Base-by-base conservation (phyloP, 495 filamentous ascomycete genomes). In the Halenospora varia region DNA sequence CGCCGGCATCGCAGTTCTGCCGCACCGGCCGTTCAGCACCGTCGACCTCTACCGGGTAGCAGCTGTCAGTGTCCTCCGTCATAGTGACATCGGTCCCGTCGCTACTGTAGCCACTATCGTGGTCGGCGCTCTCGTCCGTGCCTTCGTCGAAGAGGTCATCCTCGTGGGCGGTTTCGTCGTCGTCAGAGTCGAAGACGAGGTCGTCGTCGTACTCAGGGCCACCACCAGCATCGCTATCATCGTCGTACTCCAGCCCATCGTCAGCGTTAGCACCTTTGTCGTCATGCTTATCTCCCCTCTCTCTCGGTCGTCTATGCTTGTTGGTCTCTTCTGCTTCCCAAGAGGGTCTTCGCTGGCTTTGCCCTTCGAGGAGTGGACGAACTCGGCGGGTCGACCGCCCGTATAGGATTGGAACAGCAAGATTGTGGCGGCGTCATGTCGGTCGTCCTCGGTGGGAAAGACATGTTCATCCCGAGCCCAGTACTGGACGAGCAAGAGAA, bases 381-480 rank as follows among this genome's bases (percentile, higher is more conserved):
- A 51, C 59, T 56, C 59, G 25, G 53, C 58, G 6, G 48, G 53
- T 40, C 53, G 53, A 50, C 49, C 23, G 45, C 57, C 57, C 6
- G 47, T 63, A 29, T 60, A 63, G 29, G 61, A n/a, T 56, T 60
- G 35, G 44, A 63, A 60, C 4, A 63, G 51, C 44, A 57, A 56
- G 3, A 61, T 52, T 1, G 42, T 56, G 17, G 52, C 52, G 19
- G 61, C 29, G 41, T 63, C 35, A n/a, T 42, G 41, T 6, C 57
- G 57, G 40, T 63, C 51, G 52, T 61, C 52, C 48, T 63, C 52
- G 40, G 52, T 63, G 1, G 18, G 57, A 22, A 51, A 63, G 46
- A 63, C 17, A 15, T 45, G 56, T 44, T 60, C 25, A 42, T 63
- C 52, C 11, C 51, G 35, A 25, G 61, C 52, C 61, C 47, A 63